Conservation (phyloP, 305 asterid species). For the Solanum hybrid region DNA sequence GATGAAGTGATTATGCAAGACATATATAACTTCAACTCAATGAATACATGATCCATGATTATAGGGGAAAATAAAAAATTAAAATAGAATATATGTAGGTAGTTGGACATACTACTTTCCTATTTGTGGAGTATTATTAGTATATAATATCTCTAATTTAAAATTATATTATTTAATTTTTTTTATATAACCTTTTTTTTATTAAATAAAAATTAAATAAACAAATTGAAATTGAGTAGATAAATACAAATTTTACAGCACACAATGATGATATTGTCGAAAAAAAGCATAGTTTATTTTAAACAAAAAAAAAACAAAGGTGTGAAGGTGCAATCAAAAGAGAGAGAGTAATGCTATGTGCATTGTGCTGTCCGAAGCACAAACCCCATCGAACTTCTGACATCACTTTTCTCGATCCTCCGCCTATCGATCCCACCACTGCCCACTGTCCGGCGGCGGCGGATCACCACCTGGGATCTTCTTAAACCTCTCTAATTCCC, state of each 20-base stretch:
- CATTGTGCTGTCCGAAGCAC: slow-evolving; percentile 11
- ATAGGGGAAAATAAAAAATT: no score
- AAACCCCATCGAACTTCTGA: slow-evolving; percentile 4
- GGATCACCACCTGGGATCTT: background rate
- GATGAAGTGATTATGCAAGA: no score
- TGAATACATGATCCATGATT: background rate
- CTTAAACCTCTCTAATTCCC: slow-evolving; percentile 4
- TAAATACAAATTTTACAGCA: background rate
- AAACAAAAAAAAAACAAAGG: background rate
- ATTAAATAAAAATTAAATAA: background rate
- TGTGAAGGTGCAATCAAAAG: background rate
- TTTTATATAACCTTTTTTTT: no score
- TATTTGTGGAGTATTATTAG: background rate
- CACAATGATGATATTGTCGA: background rate
- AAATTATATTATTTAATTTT: background rate
- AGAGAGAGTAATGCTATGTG: slow-evolving; percentile 2
- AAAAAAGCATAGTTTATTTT: background rate
- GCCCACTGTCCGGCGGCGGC: background rate
- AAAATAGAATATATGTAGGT: background rate
- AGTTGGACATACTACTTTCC: background rate
- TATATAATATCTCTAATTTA: background rate
- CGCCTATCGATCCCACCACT: background rate
- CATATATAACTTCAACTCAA: no score
- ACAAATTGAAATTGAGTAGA: background rate
- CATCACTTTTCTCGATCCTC: background rate